Percentiles rank a stretch among this genome's conserved stretches.
Evolutionary conservation across 768 basidiomycete species (phyloP).

Genomic region (Lactifluus rugatus): DNA sequence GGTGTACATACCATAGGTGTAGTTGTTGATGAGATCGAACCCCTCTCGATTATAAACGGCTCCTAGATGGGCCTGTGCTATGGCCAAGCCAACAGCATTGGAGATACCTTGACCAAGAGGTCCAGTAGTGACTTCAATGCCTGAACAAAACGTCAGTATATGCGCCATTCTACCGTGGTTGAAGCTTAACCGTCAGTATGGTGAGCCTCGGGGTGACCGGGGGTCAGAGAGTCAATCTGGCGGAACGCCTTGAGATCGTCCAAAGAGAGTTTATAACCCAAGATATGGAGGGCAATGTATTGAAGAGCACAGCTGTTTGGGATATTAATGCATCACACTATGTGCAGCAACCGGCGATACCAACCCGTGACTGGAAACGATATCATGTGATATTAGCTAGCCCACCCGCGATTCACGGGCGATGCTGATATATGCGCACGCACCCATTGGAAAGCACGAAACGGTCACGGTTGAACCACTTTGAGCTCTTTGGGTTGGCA

Average conservation of each 20-base stretch:
- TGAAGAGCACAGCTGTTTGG: constrained; percentile 75
- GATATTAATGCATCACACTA: neutral
- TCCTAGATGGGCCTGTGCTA: constrained; percentile 83
- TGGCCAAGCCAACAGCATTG: constrained; percentile 88
- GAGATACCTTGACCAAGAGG: constrained; percentile 93
- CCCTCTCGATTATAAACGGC: constrained; percentile 86
- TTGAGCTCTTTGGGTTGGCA: constrained; percentile 78
- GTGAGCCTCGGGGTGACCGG: constrained; percentile 81
- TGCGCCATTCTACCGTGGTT: neutral
- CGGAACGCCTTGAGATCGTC: constrained; percentile 93
- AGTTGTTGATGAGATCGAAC: constrained; percentile 75
- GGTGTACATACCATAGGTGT: constrained; percentile 66
- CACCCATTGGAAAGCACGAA: constrained; percentile 95
- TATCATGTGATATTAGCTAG: constrained; percentile 13
- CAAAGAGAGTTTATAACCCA: constrained; percentile 85
- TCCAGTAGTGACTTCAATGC: constrained; percentile 88
- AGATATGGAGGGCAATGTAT: constrained; percentile 83
- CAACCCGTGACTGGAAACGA: constrained; percentile 57
- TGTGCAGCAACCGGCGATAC: constrained; percentile 23
- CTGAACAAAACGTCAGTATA: constrained; percentile 26
- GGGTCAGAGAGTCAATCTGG: constrained; percentile 81
- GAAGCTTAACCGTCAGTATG: constrained; percentile 48
- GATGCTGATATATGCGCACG: constrained; percentile 27
- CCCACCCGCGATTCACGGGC: no score
- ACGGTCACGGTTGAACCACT: constrained; percentile 95